A percentile compares a stretch with the other conserved stretches of the same genome.
phyloP scores from a whole-genome alignment of 2,329 filamentous ascomycete genomes.

The Fusarium beomiforme region DNA sequence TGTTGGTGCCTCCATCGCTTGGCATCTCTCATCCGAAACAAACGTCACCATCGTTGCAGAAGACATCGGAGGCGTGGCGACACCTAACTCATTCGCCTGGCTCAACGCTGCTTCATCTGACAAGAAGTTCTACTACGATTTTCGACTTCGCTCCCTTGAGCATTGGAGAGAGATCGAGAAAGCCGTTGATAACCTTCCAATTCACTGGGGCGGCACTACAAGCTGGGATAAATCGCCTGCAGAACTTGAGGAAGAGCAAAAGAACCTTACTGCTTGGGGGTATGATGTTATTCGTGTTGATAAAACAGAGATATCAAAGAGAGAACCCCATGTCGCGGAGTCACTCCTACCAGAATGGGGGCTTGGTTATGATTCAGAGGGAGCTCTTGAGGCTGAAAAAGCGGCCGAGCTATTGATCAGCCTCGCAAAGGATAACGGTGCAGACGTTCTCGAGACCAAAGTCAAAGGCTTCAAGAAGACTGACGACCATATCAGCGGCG shows the following conservation, averaged over 20 bases:
- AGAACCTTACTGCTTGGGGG: constrained; percentile 6
- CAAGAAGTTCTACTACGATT: constrained; percentile 19
- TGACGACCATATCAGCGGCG: not conserved
- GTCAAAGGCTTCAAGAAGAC: not conserved
- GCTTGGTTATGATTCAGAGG: constrained; percentile 8
- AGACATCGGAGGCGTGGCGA: constrained; percentile 16
- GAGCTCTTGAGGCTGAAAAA: constrained; percentile 14
- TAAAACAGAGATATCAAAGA: not conserved
- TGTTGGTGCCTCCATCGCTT: constrained; percentile 19
- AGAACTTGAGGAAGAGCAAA: not conserved
- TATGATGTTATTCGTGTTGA: not conserved
- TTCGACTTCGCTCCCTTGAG: constrained; percentile 2
- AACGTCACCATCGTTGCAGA: constrained; percentile 16
- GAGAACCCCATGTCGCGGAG: not conserved
- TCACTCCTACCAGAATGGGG: constrained; percentile 1
- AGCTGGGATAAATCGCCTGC: constrained; percentile 2
- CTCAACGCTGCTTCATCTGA: constrained; percentile 2
- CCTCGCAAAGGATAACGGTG: not conserved
- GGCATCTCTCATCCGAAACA: constrained; percentile 13
- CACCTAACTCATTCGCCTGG: constrained; percentile 17
- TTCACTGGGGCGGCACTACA: constrained; percentile 1
- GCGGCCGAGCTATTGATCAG: constrained; percentile 4
- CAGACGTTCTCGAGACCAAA: not conserved
- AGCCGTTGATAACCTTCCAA: not conserved
- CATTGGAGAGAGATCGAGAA: constrained; percentile 8